These are phyloP conservation scores for Marasmius oreades DNA, from an alignment of 1,284 basidiomycete species.

Conservation along the genomic window DNA sequence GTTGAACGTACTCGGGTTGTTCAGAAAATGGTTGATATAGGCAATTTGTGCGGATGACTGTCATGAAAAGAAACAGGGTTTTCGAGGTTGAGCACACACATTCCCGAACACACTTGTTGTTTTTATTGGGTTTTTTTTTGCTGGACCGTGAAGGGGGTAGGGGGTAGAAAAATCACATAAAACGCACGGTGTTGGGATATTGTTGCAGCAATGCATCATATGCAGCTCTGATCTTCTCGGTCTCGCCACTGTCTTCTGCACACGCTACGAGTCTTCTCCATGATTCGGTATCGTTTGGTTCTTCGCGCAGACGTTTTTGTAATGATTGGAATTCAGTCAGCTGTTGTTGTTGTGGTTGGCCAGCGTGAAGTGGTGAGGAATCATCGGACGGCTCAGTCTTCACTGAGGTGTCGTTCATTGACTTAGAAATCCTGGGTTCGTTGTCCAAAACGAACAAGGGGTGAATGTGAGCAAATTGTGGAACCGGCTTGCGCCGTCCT, in stretches of 20 bases:
- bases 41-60: conserved; percentile 76
- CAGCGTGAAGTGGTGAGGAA: neutral
- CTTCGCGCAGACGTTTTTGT: conserved; percentile 34
- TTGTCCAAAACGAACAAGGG: too few relatives aligned
- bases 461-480: too few relatives aligned
- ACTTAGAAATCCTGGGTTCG: neutral
- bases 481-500: too few relatives aligned
- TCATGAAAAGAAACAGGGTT: neutral
- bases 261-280: conserved; percentile 69
- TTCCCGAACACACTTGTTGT: neutral
- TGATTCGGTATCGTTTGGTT: conserved; percentile 58
- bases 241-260: conserved; percentile 64
- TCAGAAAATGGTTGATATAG: conserved; percentile 79
- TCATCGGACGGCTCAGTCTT: neutral
- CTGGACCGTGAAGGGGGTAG: too few relatives aligned
- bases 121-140: neutral
- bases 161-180: neutral
- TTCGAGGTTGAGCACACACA: neutral
- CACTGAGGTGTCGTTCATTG: neutral
- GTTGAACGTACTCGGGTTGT: conserved; percentile 54
- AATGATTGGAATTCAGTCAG: conserved; percentile 34
- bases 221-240: conserved; percentile 63
- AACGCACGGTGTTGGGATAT: conserved; percentile 75
- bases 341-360: neutral
- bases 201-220: conserved; percentile 74